Percentiles rank a stretch among this genome's conserved stretches.
Conservation (phyloP, 768 basidiomycete species). For the Basidioascus undulatus region DNA sequence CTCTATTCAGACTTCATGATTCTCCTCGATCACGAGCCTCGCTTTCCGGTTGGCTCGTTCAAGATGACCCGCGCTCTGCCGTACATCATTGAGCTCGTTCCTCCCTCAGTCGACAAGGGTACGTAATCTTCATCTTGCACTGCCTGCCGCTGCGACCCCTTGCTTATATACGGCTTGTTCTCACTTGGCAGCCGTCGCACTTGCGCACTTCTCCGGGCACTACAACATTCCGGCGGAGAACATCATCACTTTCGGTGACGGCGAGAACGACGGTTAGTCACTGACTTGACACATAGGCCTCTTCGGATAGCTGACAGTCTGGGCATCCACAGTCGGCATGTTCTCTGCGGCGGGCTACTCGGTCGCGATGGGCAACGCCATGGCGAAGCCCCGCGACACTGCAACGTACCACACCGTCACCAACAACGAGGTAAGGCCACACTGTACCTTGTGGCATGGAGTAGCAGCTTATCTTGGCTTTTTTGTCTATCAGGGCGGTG, state of each 20-base stretch:
- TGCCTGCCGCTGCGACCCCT: too few relatives aligned
- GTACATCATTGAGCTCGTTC: constrained; percentile 10
- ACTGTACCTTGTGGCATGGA: too few relatives aligned
- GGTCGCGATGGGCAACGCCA: constrained; percentile 10
- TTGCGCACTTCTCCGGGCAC: constrained; percentile 11
- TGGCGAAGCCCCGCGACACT: constrained; percentile 6
- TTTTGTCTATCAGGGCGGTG: too few relatives aligned
- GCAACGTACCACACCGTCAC: constrained; percentile 8
- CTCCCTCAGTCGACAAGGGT: too few relatives aligned
- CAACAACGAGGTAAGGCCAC: constrained; percentile 12
- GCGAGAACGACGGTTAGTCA: constrained; percentile 14
- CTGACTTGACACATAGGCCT: too few relatives aligned
- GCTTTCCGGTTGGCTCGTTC: constrained; percentile 9
- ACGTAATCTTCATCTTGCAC: too few relatives aligned
- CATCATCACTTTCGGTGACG: constrained; percentile 11
- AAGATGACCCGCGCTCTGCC: constrained; percentile 12
- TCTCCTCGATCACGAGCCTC: constrained; percentile 7
- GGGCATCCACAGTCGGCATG: too few relatives aligned
- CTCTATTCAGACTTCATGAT: constrained; percentile 9
- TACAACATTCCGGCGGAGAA: constrained; percentile 9
- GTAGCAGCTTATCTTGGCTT: too few relatives aligned
- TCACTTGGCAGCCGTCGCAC: too few relatives aligned
- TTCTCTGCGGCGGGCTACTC: constrained; percentile 8
- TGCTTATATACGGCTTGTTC: too few relatives aligned
- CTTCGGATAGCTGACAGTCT: too few relatives aligned